Conservation (phyloP, 768 basidiomycete genomes). For the Leccinum arenicola region DNA sequence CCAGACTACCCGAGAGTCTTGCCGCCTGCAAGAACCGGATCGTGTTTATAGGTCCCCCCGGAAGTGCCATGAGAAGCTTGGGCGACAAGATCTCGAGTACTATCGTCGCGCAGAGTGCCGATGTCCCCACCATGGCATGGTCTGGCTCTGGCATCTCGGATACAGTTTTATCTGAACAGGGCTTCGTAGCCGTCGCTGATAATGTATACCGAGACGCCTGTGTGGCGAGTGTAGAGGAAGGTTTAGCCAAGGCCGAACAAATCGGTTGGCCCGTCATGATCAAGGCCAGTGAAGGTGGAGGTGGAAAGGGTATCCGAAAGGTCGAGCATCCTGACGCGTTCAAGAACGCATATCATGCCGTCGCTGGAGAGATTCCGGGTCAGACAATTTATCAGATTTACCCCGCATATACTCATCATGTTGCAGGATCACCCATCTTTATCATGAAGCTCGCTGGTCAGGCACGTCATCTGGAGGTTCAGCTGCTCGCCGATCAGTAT, state of each 20-base stretch:
- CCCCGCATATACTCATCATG: slow-evolving; percentile 8
- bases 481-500: slow-evolving; percentile 98
- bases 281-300: slow-evolving; percentile 98
- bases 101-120: slow-evolving; percentile 94
- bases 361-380: slow-evolving; percentile 97
- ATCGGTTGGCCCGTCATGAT: slow-evolving; percentile 99
- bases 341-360: slow-evolving; percentile 92
- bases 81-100: slow-evolving; percentile 99
- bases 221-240: slow-evolving; percentile 84
- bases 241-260: slow-evolving; percentile 73
- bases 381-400: slow-evolving; percentile 17
- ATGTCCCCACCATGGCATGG: slow-evolving; percentile 99
- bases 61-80: slow-evolving; percentile 97
- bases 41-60: slow-evolving; percentile 98
- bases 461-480: slow-evolving; percentile 96
- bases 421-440: slow-evolving; percentile 91
- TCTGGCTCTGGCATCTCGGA: slow-evolving; percentile 93
- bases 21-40: slow-evolving; percentile 92
- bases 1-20: slow-evolving; percentile 90
- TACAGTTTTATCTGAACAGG: slow-evolving; percentile 77
- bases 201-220: slow-evolving; percentile 87
- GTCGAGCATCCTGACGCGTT: slow-evolving; percentile 85
- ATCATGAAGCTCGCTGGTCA: slow-evolving; percentile 99
- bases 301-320: slow-evolving; percentile 98
- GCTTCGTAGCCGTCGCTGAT: slow-evolving; percentile 94